phyloP scores from a whole-genome alignment of 1,284 basidiomycete genomes.

The Acaromyces ingoldii region DNA sequence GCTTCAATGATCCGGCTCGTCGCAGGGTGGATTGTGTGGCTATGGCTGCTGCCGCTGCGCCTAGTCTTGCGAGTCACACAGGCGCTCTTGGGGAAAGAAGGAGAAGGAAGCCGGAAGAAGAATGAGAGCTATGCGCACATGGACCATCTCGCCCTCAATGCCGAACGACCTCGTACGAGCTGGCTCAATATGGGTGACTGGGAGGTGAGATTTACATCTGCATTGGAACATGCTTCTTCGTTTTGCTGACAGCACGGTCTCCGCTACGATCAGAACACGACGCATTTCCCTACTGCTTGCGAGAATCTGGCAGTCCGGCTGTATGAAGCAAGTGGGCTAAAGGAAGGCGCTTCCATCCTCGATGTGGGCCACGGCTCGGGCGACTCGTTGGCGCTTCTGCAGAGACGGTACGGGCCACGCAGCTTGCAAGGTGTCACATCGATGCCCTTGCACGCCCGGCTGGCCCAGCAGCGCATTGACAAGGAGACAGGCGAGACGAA shows the following conservation, averaged over 20 bases:
- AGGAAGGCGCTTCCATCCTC: slow-evolving; percentile 21
- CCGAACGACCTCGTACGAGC: slow-evolving; percentile 3
- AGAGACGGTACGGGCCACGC: slow-evolving; percentile 13
- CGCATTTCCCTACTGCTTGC: slow-evolving; percentile 25
- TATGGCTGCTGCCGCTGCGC: no score
- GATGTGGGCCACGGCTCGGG: slow-evolving; percentile 47
- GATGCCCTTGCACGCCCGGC: slow-evolving; percentile 21
- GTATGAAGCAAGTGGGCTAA: slow-evolving; percentile 21
- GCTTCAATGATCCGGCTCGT: no score
- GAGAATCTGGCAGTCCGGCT: slow-evolving; percentile 28
- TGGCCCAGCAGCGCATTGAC: slow-evolving; percentile 16
- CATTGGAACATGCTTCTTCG: neutral
- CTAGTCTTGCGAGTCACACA: no score
- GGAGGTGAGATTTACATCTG: neutral
- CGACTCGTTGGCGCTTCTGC: slow-evolving; percentile 40
- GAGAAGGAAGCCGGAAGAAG: neutral
- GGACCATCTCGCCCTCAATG: slow-evolving; percentile 11
- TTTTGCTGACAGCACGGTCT: neutral
- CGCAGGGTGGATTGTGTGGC: no score
- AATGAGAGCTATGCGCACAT: slow-evolving; percentile 7
- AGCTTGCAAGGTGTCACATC: slow-evolving; percentile 44
- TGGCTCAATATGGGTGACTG: slow-evolving; percentile 23
- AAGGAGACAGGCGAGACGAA: neutral
- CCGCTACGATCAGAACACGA: no score
- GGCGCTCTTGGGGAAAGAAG: no score